Evolutionary conservation across 495 filamentous ascomycete genomes (phyloP).

Genomic region (Penicillium tannophilum): DNA sequence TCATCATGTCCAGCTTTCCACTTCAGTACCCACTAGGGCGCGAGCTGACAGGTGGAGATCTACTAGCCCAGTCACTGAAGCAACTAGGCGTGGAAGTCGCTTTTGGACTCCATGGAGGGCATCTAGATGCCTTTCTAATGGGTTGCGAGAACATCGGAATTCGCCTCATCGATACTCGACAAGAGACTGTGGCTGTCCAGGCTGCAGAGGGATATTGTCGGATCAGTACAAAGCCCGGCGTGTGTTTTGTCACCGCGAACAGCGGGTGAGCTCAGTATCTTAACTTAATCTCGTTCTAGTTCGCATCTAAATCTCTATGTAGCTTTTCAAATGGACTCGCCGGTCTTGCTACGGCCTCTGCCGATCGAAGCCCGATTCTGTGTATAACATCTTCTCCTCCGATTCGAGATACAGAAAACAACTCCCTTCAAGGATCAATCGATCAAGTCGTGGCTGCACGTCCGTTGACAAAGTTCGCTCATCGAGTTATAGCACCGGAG

Average conservation of each 20-base stretch:
- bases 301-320: not conserved
- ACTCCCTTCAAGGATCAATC: slow-evolving; percentile 32
- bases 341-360: slow-evolving; percentile 32
- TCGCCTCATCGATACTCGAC: slow-evolving; percentile 32
- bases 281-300: no score
- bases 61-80: slow-evolving; percentile 33
- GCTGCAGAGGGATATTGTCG: slow-evolving; percentile 32
- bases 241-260: slow-evolving; percentile 35
- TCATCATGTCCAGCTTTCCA: slow-evolving; percentile 36
- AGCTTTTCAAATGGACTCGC: slow-evolving; percentile 36
- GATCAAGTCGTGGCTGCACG: slow-evolving; percentile 30
- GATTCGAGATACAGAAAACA: slow-evolving; percentile 31
- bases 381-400: slow-evolving; percentile 37
- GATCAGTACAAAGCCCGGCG: slow-evolving; percentile 26
- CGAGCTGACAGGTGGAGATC: slow-evolving; percentile 32
- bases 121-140: slow-evolving; percentile 35
- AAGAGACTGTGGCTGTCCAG: slow-evolving; percentile 35
- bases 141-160: slow-evolving; percentile 32
- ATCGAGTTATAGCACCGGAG: slow-evolving; percentile 29
- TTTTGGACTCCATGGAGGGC: slow-evolving; percentile 36
- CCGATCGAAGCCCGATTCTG: slow-evolving; percentile 29
- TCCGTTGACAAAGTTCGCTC: slow-evolving; percentile 32
- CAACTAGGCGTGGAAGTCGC: slow-evolving; percentile 30
- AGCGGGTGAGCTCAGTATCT: slow-evolving; percentile 22
- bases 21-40: slow-evolving; percentile 23